Evolutionary conservation across 1,284 basidiomycete genomes (phyloP).

Genomic region (Porphyrellus sp.): DNA sequence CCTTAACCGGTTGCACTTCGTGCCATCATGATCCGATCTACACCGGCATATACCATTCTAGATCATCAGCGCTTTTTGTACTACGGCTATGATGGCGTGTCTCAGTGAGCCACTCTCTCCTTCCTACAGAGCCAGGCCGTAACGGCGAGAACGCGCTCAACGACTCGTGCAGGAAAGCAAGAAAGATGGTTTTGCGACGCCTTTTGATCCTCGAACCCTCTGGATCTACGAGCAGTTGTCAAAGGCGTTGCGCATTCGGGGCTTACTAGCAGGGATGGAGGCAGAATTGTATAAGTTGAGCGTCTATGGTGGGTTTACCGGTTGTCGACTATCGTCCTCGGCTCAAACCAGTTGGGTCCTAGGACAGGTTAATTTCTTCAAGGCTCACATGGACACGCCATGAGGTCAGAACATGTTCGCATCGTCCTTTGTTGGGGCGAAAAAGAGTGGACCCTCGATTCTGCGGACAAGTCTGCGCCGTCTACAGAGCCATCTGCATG

Average conservation of each 20-base stretch:
- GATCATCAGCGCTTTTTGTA: constrained; percentile 10
- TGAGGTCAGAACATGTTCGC: constrained; percentile 36
- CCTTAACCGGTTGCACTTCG: constrained; percentile 1
- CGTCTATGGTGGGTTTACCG: constrained; percentile 33
- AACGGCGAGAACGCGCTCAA: constrained; percentile 8
- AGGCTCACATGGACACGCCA: constrained; percentile 34
- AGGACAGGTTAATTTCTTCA: constrained; percentile 25
- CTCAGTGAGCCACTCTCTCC: constrained; percentile 2
- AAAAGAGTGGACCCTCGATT: constrained; percentile 32
- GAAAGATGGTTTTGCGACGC: constrained; percentile 35
- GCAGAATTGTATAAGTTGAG: constrained; percentile 40
- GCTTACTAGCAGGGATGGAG: constrained; percentile 39
- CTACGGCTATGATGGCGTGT: not conserved
- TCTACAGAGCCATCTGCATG: constrained; percentile 16
- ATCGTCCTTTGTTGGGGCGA: constrained; percentile 32
- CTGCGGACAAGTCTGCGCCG: not conserved
- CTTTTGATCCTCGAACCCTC: no score
- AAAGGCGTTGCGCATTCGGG: constrained; percentile 31
- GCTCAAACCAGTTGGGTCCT: not conserved
- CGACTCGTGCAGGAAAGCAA: constrained; percentile 32
- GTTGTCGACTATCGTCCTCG: constrained; percentile 11
- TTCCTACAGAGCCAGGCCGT: not conserved
- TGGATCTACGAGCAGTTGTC: no score
- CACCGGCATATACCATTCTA: constrained; percentile 1
- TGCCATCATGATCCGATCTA: not conserved